Conservation (phyloP, 2,329 filamentous ascomycete genomes). For the Colletotrichum destructivum region DNA sequence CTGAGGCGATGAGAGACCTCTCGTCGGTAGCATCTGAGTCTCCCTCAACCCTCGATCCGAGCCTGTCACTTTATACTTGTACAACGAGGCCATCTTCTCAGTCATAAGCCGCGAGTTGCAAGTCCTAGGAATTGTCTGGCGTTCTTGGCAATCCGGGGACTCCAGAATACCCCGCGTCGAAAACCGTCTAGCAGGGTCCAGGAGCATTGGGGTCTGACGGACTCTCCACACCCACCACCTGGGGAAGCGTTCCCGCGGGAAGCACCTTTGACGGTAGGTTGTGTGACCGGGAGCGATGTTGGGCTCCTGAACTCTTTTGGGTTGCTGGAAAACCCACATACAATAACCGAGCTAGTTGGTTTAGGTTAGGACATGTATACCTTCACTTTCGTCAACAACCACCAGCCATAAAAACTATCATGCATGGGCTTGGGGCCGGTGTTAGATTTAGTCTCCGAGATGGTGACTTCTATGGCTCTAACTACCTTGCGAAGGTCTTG, state of each 20-base stretch:
- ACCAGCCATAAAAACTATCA: background rate
- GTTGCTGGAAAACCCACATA: background rate
- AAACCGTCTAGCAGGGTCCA: background rate
- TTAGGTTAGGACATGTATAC: background rate
- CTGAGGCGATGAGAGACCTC: background rate
- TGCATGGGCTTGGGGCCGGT: background rate
- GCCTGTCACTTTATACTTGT: slow-evolving; percentile 24
- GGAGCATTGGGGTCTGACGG: slow-evolving; percentile 11
- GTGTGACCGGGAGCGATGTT: background rate
- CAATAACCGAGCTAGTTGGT: background rate
- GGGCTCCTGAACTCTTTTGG: background rate
- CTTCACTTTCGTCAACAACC: background rate
- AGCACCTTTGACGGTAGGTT: background rate
- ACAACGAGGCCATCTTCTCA: background rate
- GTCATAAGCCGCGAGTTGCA: background rate
- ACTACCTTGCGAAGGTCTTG: background rate
- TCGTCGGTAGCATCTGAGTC: too few relatives aligned
- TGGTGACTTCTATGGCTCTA: too few relatives aligned
- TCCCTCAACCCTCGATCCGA: background rate
- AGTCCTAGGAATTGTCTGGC: background rate
- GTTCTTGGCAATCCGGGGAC: slow-evolving; percentile 36
- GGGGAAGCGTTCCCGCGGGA: slow-evolving; percentile 14
- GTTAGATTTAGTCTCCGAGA: background rate
- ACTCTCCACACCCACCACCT: slow-evolving; percentile 11
- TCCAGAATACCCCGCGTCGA: slow-evolving; percentile 37